Conservation (phyloP, 225 moss, liverwort and hornwort genomes). For the Takakia lepidozioides region DNA sequence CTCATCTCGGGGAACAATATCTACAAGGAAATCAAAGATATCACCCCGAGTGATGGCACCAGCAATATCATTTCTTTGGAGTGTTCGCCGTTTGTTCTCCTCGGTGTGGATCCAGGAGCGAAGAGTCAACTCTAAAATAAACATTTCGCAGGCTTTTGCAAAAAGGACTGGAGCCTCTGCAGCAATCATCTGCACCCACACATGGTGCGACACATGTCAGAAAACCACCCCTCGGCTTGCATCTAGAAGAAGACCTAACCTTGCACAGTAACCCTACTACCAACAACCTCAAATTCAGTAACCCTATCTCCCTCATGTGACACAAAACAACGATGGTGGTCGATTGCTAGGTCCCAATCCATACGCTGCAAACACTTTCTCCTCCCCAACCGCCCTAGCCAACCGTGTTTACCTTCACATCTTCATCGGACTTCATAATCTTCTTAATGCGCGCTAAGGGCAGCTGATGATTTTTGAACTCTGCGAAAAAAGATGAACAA, state of each 20-base stretch:
- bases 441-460: conserved; percentile 2
- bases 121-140: conserved; percentile 54
- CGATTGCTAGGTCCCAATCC: no score
- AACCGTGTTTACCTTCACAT: conserved; percentile 4
- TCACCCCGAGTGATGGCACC: conserved; percentile 52
- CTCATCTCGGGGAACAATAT: conserved; percentile 52
- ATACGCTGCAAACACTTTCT: no score
- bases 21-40: conserved; percentile 57
- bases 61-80: conserved; percentile 57
- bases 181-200: conserved; percentile 47
- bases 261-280: no score
- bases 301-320: no score
- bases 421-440: conserved; percentile 7
- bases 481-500: neutral
- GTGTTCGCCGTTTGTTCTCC: conserved; percentile 49
- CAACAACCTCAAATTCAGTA: no score
- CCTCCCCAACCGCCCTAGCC: no score
- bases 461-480: conserved; percentile 4
- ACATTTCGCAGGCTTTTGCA: conserved; percentile 61
- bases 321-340: no score
- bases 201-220: no score
- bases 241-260: no score
- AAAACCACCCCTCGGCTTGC: no score
- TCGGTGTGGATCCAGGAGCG: conserved; percentile 60
- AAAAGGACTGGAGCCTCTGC: conserved; percentile 52